Conservation (phyloP, 2,329 filamentous ascomycete species). For the Fusarium sp. region DNA sequence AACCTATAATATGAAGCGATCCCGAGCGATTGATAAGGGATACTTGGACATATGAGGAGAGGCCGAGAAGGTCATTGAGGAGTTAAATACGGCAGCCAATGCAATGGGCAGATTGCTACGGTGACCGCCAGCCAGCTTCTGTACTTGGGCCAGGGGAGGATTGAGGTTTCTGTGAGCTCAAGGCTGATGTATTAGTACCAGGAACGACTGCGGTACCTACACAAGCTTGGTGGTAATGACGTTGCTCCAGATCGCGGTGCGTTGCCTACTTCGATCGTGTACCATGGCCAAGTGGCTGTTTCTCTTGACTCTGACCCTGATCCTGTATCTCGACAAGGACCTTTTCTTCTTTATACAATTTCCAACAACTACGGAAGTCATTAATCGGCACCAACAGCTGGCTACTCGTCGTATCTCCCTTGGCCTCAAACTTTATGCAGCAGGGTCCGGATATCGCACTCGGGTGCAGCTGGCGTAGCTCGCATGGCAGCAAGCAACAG, state of each 20-base stretch:
- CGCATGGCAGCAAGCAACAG: background rate
- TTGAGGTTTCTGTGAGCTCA: background rate
- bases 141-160: background rate
- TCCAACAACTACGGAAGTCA: accelerated
- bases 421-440: accelerated
- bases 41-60: accelerated
- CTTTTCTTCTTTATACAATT: background rate
- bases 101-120: background rate
- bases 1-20: background rate
- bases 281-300: background rate
- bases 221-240: accelerated
- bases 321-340: background rate
- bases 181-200: accelerated
- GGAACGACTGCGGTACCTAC: background rate
- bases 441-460: background rate
- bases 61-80: accelerated
- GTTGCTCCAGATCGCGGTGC: too few relatives aligned
- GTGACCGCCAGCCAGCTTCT: background rate
- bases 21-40: background rate
- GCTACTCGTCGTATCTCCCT: accelerated
- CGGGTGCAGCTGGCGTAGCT: accelerated
- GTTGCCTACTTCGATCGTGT: accelerated
- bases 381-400: accelerated
- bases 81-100: background rate
- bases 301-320: background rate